Conservation (phyloP, 225 moss, liverwort and hornwort species). For the Sphagnum contortum region DNA sequence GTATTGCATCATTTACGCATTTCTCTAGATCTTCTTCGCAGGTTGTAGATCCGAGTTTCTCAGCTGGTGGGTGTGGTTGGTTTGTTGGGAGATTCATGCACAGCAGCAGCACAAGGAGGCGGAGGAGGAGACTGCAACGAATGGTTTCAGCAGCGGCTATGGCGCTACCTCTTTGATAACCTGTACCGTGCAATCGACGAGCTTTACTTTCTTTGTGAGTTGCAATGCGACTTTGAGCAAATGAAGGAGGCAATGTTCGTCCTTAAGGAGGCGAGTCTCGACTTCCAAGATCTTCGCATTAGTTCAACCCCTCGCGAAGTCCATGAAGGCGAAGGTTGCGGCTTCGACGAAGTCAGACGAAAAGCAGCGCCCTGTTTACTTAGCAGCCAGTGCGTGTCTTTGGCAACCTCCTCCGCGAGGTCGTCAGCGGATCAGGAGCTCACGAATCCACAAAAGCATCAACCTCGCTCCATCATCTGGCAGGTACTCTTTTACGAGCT, state of each 20-base stretch:
- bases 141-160: constrained; percentile 23
- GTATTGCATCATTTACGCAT: neutral
- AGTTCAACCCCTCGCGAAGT: neutral
- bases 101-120: too few relatives aligned
- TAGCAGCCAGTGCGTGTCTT: neutral
- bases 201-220: constrained; percentile 19
- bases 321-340: neutral
- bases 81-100: too few relatives aligned
- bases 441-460: neutral
- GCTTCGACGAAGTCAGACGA: too few relatives aligned
- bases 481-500: too few relatives aligned
- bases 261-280: constrained; percentile 18
- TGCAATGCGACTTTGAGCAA: constrained; percentile 15
- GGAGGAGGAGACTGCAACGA: constrained; percentile 17
- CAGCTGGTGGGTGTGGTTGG: neutral
- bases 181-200: constrained; percentile 19
- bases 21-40: neutral
- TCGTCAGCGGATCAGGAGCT: constrained; percentile 4
- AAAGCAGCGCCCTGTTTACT: too few relatives aligned
- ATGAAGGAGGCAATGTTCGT: constrained; percentile 16
- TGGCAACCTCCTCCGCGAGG: neutral
- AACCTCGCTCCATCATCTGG: too few relatives aligned
- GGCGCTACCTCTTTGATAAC: constrained; percentile 28
- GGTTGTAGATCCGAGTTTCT: neutral
- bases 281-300: constrained; percentile 17